These are phyloP conservation scores for Ilyonectria destructans DNA, from an alignment of 2,329 filamentous ascomycete species.

Conservation along the genomic window DNA sequence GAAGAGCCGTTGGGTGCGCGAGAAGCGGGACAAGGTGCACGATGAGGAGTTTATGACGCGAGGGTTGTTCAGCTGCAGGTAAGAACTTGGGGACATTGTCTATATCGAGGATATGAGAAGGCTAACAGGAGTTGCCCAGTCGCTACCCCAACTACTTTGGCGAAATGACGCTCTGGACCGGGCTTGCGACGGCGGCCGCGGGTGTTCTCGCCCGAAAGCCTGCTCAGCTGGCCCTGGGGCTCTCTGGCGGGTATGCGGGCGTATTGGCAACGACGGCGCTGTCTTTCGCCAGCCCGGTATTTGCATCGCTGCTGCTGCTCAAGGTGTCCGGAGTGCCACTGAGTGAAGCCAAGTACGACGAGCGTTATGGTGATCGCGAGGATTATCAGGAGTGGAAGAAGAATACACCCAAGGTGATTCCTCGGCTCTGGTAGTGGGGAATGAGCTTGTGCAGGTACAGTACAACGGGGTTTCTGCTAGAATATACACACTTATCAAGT, in stretches of 20 bases:
- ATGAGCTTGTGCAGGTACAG: not conserved
- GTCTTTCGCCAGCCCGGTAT: slow-evolving; percentile 74
- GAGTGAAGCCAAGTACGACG: slow-evolving; percentile 80
- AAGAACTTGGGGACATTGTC: not conserved
- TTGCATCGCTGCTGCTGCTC: slow-evolving; percentile 75
- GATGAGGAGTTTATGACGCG: slow-evolving; percentile 77
- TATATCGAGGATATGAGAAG: too few relatives aligned
- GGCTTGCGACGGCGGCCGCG: slow-evolving; percentile 73
- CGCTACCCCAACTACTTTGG: slow-evolving; percentile 82
- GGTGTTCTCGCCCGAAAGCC: slow-evolving; percentile 70
- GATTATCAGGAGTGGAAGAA: slow-evolving; percentile 80
- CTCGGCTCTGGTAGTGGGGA: slow-evolving; percentile 65
- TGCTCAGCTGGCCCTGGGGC: slow-evolving; percentile 71
- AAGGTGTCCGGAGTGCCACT: slow-evolving; percentile 77
- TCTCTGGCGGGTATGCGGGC: slow-evolving; percentile 60
- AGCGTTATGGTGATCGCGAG: slow-evolving; percentile 73
- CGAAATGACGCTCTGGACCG: slow-evolving; percentile 79
- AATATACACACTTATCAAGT: too few relatives aligned
- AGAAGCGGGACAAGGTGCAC: slow-evolving; percentile 77
- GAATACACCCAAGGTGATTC: slow-evolving; percentile 76
- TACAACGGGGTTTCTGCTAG: too few relatives aligned
- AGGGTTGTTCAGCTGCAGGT: slow-evolving; percentile 74
- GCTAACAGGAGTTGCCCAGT: slow-evolving; percentile 41
- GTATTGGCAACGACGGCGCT: slow-evolving; percentile 56
- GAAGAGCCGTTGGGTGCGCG: slow-evolving; percentile 74